Base-by-base conservation (phyloP, 495 filamentous ascomycete genomes). In the Barbatosphaeria neglecta region DNA sequence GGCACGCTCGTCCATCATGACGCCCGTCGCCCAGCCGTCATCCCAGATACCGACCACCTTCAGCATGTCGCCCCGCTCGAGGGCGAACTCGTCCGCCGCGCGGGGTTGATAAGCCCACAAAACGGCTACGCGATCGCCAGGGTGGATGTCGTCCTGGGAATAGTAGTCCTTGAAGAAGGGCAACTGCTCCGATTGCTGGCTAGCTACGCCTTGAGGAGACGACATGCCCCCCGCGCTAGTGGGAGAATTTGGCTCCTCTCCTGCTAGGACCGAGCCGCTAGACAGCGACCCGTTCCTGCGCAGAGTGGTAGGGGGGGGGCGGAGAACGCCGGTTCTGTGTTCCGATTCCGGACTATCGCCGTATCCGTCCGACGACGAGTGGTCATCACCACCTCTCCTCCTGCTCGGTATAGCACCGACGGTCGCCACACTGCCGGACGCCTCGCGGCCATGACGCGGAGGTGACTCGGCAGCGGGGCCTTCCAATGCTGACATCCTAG, bases 11-110 rank as follows among this genome's bases (percentile, higher is more conserved):
- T 82, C 69, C 23, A 95, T 61, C 55, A 89, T 70, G 43, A 95
- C 76, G 52, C 93, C 93, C 9, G 93, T 99, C 24, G 93, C 93
- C 93, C 93, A 99, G 35, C 93, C 93, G 67, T 99, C 93, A 61
- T 99, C 93, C 93, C 93, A 99, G 51, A 99, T 96, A 33, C 93
- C 93, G 43, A 99, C 85, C 24, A 99, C 84, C 66, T 95, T 95
- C 48, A 99, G 72, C 92, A 99, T 96, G 65, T 99, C 93, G 39
- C 93, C 93, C 44, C 93, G 80, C 50, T 97, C 92, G 22, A 99
- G 72, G 48, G 84, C 78, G 56, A 95, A 97, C 59, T 99, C 93
- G 56, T 99, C 93, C 22, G 79, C 78, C 3, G 93, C 93, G 35
- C 93, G 80, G 22, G 93, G 90, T 57, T 92, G 82, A 58, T 99